Conservation (phyloP, 192 early-diverging fungal genomes). For the Anaeromyces robustus region DNA sequence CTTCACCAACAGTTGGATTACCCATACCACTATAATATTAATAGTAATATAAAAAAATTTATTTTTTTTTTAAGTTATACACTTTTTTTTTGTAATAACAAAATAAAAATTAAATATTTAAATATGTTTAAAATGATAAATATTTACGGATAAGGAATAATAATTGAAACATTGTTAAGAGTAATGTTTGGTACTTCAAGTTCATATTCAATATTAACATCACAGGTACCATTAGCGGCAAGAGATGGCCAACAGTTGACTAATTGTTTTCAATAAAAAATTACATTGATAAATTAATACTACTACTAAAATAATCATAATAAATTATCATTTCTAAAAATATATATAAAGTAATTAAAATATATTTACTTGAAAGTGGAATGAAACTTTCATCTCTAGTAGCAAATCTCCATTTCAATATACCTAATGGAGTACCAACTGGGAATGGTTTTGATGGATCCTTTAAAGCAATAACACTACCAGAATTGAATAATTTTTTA, state of each 20-base stretch:
- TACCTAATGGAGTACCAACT: conserved; percentile 57
- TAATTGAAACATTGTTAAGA: conserved; percentile 71
- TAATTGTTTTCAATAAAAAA: conserved; percentile 10
- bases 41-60: neutral
- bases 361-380: conserved; percentile 54
- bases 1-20: conserved; percentile 58
- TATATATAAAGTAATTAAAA: no score
- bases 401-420: conserved; percentile 79
- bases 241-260: conserved; percentile 98
- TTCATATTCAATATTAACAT: conserved; percentile 97
- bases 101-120: neutral
- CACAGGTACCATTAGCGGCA: conserved; percentile 64
- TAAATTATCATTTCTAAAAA: no score
- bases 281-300: neutral
- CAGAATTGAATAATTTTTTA: conserved; percentile 63
- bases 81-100: no score
- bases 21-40: conserved; percentile 27
- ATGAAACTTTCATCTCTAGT: conserved; percentile 67
- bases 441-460: conserved; percentile 77
- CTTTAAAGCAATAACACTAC: conserved; percentile 57
- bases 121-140: neutral
- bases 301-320: neutral
- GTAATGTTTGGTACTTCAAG: conserved; percentile 58
- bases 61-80: no score
- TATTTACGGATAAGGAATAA: conserved; percentile 76